Evolutionary conservation across 2,329 filamentous ascomycete genomes (phyloP).

Genomic region (Sporothrix protearum): DNA sequence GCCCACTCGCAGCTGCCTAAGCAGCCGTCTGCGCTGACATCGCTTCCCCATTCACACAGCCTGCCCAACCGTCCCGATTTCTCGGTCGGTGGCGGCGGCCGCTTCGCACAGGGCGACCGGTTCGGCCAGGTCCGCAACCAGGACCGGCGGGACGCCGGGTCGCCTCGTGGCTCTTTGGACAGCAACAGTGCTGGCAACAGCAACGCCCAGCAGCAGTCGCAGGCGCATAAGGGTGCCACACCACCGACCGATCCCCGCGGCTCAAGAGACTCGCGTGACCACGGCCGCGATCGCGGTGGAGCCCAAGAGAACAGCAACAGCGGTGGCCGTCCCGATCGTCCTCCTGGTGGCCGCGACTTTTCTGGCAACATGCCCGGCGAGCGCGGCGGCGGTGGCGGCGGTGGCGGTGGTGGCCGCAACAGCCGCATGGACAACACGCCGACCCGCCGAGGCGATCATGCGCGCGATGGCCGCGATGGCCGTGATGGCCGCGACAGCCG

Average conservation of each 20-base stretch:
- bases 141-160: constrained; percentile 25
- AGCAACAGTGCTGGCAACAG: background rate
- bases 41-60: constrained; percentile 31
- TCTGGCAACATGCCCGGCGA: constrained; percentile 3
- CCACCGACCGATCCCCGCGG: constrained; percentile 12
- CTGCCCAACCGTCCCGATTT: constrained; percentile 35
- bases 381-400: background rate
- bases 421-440: constrained; percentile 19
- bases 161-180: background rate
- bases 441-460: constrained; percentile 26
- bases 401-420: background rate
- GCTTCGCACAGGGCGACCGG: constrained; percentile 25
- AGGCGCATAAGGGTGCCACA: background rate
- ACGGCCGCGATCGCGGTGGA: background rate
- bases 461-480: constrained; percentile 36
- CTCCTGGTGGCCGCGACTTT: constrained; percentile 6
- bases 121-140: constrained; percentile 31
- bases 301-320: background rate
- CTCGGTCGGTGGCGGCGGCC: constrained; percentile 28
- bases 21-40: constrained; percentile 37
- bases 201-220: background rate
- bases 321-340: background rate
- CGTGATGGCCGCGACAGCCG: constrained; percentile 35
- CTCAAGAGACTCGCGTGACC: constrained; percentile 14
- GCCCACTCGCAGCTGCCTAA: constrained; percentile 21